Percentiles rank a stretch among this genome's conserved stretches.
phyloP scores from a whole-genome alignment of 805 yeast genomes.

The Saturnispora silvae region DNA sequence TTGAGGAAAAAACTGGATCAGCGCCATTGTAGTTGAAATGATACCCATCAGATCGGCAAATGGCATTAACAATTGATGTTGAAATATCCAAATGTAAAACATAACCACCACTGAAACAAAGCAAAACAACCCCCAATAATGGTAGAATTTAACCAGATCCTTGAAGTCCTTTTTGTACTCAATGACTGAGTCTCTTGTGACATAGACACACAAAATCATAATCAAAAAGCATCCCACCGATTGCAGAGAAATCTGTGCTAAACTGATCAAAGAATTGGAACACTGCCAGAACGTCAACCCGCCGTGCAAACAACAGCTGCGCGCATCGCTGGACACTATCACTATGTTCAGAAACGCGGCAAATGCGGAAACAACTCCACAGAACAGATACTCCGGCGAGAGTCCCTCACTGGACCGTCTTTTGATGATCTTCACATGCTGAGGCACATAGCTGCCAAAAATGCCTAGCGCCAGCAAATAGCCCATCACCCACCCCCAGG shows the following conservation, averaged over 20 bases:
- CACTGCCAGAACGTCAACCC: conserved; percentile 44
- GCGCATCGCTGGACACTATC: conserved; percentile 48
- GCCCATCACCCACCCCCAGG: conserved; percentile 33
- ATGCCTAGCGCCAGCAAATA: conserved; percentile 54
- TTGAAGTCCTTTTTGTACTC: conserved; percentile 37
- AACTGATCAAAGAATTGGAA: conserved; percentile 51
- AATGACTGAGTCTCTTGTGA: conserved; percentile 35
- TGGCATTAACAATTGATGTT: not conserved
- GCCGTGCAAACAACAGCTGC: conserved; percentile 47
- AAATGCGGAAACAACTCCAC: conserved; percentile 62
- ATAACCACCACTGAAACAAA: conserved; percentile 27
- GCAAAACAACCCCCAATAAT: conserved; percentile 30
- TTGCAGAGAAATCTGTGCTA: conserved; percentile 58
- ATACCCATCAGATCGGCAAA: conserved; percentile 57
- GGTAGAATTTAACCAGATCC: conserved; percentile 32
- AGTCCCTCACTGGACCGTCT: conserved; percentile 68
- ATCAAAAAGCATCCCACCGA: conserved; percentile 49
- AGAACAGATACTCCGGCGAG: conserved; percentile 57
- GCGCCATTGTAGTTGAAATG: conserved; percentile 50
- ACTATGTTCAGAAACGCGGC: conserved; percentile 58
- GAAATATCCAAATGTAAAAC: conserved; percentile 19
- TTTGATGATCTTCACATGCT: conserved; percentile 46
- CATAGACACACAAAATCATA: conserved; percentile 40
- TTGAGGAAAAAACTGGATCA: conserved; percentile 73
- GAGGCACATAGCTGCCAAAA: conserved; percentile 64